Evolutionary conservation across 805 yeast genomes (phyloP).

Genomic region (Candida schatavii): DNA sequence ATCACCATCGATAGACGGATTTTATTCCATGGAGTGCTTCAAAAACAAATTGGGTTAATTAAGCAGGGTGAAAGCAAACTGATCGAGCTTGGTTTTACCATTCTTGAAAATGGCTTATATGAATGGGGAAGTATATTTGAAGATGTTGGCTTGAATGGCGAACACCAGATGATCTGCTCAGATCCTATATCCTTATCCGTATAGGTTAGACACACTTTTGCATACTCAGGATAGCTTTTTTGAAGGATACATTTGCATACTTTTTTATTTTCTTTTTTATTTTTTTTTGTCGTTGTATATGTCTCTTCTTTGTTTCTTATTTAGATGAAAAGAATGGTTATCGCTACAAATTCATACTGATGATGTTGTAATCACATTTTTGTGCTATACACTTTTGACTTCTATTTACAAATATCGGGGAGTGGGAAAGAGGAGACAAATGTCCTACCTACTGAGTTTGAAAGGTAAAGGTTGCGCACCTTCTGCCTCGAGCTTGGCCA

Average conservation of each 20-base stretch:
- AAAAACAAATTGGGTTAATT: slow-evolving; percentile 47
- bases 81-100: slow-evolving; percentile 54
- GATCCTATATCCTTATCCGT: slow-evolving; percentile 24
- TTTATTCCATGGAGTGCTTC: slow-evolving; percentile 71
- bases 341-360: no score
- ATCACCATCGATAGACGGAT: slow-evolving; percentile 52
- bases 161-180: slow-evolving; percentile 19
- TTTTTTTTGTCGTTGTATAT: background rate
- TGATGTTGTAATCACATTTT: no score
- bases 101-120: slow-evolving; percentile 75
- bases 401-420: no score
- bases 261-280: background rate
- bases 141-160: slow-evolving; percentile 10
- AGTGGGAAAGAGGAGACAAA: no score
- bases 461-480: slow-evolving; percentile 49
- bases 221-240: slow-evolving; percentile 1
- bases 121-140: slow-evolving; percentile 64
- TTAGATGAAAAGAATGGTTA: no score
- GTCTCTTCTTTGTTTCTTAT: no score
- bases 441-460: slow-evolving; percentile 17
- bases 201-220: background rate
- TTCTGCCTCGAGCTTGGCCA: slow-evolving; percentile 67
- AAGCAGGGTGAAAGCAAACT: slow-evolving; percentile 40
- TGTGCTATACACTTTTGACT: no score
- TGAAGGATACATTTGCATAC: background rate